phyloP scores from a whole-genome alignment of 202 grass and related monocot species.

The Panicum hallii region DNA sequence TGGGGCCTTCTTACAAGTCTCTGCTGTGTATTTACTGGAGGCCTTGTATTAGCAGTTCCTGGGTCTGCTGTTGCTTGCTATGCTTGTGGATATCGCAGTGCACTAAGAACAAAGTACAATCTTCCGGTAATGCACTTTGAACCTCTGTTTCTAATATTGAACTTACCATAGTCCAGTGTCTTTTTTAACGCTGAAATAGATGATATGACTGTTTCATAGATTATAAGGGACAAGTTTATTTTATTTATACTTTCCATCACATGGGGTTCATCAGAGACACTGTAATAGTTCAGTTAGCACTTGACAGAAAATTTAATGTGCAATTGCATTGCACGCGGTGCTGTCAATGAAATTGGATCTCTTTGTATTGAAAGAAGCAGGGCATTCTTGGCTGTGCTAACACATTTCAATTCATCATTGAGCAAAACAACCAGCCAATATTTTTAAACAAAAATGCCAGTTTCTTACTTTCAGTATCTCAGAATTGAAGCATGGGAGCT shows the following conservation, averaged over 20 bases:
- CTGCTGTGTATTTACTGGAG: constrained; percentile 79
- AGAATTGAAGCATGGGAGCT: background rate
- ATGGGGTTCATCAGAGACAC: background rate
- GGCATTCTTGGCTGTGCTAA: background rate
- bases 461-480: background rate
- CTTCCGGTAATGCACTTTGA: constrained; percentile 63
- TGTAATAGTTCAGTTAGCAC: background rate
- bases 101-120: constrained; percentile 78
- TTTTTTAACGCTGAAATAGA: background rate
- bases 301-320: background rate
- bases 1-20: constrained; percentile 87
- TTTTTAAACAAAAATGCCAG: background rate
- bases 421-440: background rate
- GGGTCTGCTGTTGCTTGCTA: constrained; percentile 86
- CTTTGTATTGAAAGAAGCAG: background rate
- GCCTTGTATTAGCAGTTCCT: constrained; percentile 76
- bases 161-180: background rate
- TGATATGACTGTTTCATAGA: background rate
- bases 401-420: background rate
- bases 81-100: constrained; percentile 75
- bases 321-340: background rate
- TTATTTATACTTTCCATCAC: background rate
- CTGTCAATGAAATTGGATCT: background rate
- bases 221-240: background rate
- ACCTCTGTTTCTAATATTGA: background rate